Evolutionary conservation across 306 rosid species (phyloP).

Genomic region (Glycyrrhiza uralensis): DNA sequence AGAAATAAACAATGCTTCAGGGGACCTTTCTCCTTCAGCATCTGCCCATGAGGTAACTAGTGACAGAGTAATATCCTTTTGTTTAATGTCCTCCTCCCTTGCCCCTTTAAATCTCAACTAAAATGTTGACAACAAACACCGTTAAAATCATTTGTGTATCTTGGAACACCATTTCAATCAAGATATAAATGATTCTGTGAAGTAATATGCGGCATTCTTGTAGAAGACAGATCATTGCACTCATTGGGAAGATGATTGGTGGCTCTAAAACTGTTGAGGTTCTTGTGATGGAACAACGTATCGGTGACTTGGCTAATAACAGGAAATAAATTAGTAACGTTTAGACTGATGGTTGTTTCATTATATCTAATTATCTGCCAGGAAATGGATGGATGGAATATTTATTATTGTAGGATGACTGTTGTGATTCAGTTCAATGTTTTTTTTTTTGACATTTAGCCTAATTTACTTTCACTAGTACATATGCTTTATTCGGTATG

Average conservation of each 20-base stretch:
- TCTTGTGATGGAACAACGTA: neutral
- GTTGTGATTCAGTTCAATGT: neutral
- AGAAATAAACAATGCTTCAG: constrained; percentile 46
- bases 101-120: neutral
- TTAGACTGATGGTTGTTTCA: neutral
- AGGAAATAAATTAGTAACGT: neutral
- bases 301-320: neutral
- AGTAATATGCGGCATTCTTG: neutral
- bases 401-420: constrained; percentile 14
- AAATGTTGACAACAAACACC: constrained; percentile 12
- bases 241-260: constrained; percentile 5
- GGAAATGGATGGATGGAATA: constrained; percentile 1
- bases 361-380: neutral
- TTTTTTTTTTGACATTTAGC: neutral
- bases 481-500: neutral
- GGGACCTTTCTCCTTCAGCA: constrained; percentile 41
- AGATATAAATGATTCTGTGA: constrained; percentile 31
- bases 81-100: constrained; percentile 11
- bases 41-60: constrained; percentile 67
- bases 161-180: constrained; percentile 35
- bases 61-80: constrained; percentile 6
- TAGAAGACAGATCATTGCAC: neutral
- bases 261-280: neutral
- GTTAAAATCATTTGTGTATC: constrained; percentile 32
- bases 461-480: constrained; percentile 13